These are phyloP conservation scores for Tricholoma saponaceum DNA, from an alignment of 768 basidiomycete species.

Conservation along the genomic window DNA sequence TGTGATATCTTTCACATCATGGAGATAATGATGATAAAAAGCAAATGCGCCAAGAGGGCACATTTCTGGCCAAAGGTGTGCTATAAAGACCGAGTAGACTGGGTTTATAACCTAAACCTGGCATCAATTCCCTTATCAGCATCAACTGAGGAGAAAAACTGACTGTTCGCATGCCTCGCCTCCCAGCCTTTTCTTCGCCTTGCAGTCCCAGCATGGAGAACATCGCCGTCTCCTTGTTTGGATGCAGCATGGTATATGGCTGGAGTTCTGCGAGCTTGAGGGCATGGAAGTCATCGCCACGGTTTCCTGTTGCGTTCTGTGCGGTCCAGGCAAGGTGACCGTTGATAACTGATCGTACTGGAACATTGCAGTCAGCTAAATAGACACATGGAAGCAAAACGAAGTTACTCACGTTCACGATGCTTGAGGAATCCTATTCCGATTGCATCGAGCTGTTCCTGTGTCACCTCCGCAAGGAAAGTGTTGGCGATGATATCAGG, in stretches of 20 bases:
- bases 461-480: constrained; percentile 21
- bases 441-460: constrained; percentile 19
- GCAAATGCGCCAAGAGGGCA: constrained; percentile 25
- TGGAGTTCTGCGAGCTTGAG: constrained; percentile 23
- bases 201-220: constrained; percentile 15
- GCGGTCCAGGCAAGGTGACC: constrained; percentile 25
- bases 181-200: constrained; percentile 21
- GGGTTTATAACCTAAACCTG: constrained; percentile 25
- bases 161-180: constrained; percentile 21
- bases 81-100: constrained; percentile 23
- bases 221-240: constrained; percentile 16
- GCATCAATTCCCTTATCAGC: neutral
- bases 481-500: constrained; percentile 28
- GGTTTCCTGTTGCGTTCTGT: constrained; percentile 26
- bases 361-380: neutral
- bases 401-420: constrained; percentile 19
- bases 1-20: constrained; percentile 17
- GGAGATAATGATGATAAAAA: constrained; percentile 23
- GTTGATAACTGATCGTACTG: constrained; percentile 18
- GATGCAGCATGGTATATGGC: constrained; percentile 21
- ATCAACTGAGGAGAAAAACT: neutral
- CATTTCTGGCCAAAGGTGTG: constrained; percentile 18
- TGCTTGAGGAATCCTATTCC: constrained; percentile 23
- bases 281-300: constrained; percentile 25
- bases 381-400: neutral